Base-by-base conservation (phyloP, 2,329 filamentous ascomycete species). In the Arthrocladium fulminans region DNA sequence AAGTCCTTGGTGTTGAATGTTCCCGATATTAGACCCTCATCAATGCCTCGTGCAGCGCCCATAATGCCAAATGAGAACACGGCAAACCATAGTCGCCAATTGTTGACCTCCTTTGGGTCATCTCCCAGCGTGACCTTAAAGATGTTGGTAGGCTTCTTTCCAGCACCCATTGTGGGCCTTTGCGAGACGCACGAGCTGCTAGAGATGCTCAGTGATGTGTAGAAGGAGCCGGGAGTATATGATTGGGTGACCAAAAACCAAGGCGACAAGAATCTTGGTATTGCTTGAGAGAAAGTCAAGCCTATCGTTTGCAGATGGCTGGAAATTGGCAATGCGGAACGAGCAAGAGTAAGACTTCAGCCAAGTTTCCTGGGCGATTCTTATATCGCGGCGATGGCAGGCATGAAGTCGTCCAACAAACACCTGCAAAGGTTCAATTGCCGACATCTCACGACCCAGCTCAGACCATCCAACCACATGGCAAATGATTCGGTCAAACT, bases 131-230 rank as follows among this genome's bases (percentile, higher is more conserved):
- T 27, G 43, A 57, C 48, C 47, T 60, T 61, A 54, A 60, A 63
- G 25, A 69, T 65, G 47, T 69, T 69, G 47, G 65, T 57, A n/a
- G 65, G 65, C 51, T 66, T 67, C 57, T 65, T 65, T 9, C 63
- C 50, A 23, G 41, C 52, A 32, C 40, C 48, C 48, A 51, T 49
- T 7, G 24, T 47, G 44, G 20, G 6, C 19, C 9, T 9, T 42
- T 42, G 3, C 6, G n/a, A 12, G 7, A 10, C n/a, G n/a, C n/a
- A n/a, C n/a, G n/a, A n/a, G n/a, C n/a, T n/a, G n/a, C n/a, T n/a
- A n/a, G n/a, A n/a, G n/a, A n/a, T 42, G 39, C 12, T 25, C 6
- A 6, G 22, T 42, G 39, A 7, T n/a, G 22, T 7, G 6, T 19
- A 19, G n/a, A 20, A 15, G 22, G 13, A 42, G 19, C 19, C 19